These are phyloP conservation scores for Populus hybrid DNA, from an alignment of 441 rosid genomes.

Conservation along the genomic window DNA sequence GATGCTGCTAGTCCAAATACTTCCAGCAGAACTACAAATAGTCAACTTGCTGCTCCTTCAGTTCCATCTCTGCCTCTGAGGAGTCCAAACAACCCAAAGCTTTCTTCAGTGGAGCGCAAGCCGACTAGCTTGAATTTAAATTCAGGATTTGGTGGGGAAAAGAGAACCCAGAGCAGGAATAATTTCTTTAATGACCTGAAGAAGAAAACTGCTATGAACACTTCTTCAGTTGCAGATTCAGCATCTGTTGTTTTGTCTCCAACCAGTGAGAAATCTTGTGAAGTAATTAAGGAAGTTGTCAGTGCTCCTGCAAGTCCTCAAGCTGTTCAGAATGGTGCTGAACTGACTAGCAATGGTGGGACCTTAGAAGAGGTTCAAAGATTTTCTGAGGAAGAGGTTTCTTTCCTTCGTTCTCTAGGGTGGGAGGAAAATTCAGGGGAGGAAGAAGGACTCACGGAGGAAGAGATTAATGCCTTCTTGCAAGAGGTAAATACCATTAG, in stretches of 20 bases:
- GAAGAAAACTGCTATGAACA: constrained; percentile 50
- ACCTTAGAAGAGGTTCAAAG: constrained; percentile 4
- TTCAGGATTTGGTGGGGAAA: constrained; percentile 52
- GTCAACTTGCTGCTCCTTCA: constrained; percentile 41
- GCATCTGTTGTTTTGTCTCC: constrained; percentile 36
- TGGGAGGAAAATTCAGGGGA: constrained; percentile 83
- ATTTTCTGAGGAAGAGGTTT: constrained; percentile 63
- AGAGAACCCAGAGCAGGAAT: constrained; percentile 75
- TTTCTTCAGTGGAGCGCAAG: constrained; percentile 44
- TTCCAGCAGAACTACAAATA: constrained; percentile 33
- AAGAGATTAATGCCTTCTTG: constrained; percentile 74
- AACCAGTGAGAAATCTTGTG: constrained; percentile 36
- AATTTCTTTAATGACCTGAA: constrained; percentile 70
- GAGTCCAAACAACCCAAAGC: constrained; percentile 43
- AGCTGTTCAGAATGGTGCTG: constrained; percentile 37
- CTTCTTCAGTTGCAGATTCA: constrained; percentile 36
- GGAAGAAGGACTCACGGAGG: constrained; percentile 74
- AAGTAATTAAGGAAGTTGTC: constrained; percentile 37
- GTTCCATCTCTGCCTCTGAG: constrained; percentile 41
- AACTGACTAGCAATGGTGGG: constrained; percentile 41
- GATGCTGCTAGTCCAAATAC: constrained; percentile 53
- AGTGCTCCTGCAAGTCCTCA: constrained; percentile 38
- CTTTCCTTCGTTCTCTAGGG: constrained; percentile 86
- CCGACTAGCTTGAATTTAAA: constrained; percentile 28
- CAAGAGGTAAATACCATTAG: constrained; percentile 45